These are phyloP conservation scores for Aspergillus egyptiacus DNA, from an alignment of 495 filamentous ascomycete genomes.

Conservation along the genomic window DNA sequence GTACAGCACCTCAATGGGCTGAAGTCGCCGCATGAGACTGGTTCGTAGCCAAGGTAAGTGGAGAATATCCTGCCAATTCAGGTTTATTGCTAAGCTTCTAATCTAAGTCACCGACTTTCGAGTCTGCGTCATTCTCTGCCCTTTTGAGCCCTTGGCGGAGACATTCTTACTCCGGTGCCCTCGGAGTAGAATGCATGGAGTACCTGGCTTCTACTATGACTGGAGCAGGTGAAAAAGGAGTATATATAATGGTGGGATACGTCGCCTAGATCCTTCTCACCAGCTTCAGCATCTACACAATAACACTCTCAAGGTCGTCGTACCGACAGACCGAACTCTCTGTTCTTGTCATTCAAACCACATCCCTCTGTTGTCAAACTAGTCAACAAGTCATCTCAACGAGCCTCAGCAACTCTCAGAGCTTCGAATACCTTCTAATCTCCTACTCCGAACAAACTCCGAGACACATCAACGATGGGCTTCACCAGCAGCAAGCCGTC, in stretches of 20 bases:
- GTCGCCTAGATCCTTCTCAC: constrained; percentile 1
- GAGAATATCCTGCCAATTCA: background rate
- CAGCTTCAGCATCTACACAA: background rate
- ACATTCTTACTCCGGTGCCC: background rate
- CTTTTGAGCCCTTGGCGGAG: background rate
- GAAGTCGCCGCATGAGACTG: background rate
- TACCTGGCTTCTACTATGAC: background rate
- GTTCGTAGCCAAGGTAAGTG: background rate
- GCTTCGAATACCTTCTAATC: background rate
- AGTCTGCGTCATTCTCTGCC: background rate
- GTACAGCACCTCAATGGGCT: background rate
- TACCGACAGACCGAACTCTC: background rate
- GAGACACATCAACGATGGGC: constrained; percentile 6
- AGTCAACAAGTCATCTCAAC: background rate
- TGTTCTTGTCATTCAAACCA: background rate
- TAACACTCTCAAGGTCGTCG: background rate
- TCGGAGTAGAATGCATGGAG: constrained; percentile 3
- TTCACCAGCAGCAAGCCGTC: constrained; percentile 12
- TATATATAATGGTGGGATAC: constrained; percentile 9
- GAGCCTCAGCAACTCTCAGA: background rate
- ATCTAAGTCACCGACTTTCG: background rate
- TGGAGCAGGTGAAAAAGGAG: background rate
- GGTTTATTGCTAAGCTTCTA: constrained; percentile 8
- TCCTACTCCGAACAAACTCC: background rate
- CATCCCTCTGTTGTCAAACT: background rate